Percentiles rank a stretch among this genome's conserved stretches.
phyloP scores from a whole-genome alignment of 176 grass and related monocot species.

The Triticum aestivum region IWGSC_CS_RefSeq_v2.1 NC_057808.1:353203913-353204412 shows the following conservation, averaged over 20 bases:
- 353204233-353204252: background rate
- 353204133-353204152: slow-evolving; percentile 5
- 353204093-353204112: slow-evolving; percentile 24
- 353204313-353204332: background rate
- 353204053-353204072: background rate
- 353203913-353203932: background rate
- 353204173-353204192: background rate
- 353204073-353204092: background rate
- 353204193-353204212: background rate
- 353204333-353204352: background rate
- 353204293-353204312: background rate
- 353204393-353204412: no score
- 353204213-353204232: no score
- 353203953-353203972: slow-evolving; percentile 20
- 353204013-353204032: slow-evolving; percentile 21
- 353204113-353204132: slow-evolving; percentile 9
- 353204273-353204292: background rate
- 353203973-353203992: background rate
- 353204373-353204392: no score
- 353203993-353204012: no score
- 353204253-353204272: background rate
- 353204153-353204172: background rate
- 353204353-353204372: background rate
- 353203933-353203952: background rate
- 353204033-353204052: background rate